phyloP scores from a whole-genome alignment of 2,329 filamentous ascomycete species.

The Ophiostoma populinum region DNA sequence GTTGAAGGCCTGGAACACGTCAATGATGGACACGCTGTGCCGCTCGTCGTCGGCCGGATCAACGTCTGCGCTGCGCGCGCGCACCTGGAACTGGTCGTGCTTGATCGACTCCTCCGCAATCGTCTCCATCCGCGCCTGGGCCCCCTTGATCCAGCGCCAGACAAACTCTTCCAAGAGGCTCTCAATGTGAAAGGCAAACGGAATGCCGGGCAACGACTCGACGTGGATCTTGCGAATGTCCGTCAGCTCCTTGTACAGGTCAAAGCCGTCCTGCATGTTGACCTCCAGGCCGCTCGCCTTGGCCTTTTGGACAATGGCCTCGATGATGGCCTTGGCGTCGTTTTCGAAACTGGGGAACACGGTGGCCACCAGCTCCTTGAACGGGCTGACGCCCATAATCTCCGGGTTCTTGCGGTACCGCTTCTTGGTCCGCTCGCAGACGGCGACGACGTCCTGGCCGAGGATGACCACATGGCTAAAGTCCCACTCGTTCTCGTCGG shows the following conservation, averaged over 20 bases:
- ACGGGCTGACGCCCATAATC: constrained; percentile 56
- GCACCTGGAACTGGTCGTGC: constrained; percentile 70
- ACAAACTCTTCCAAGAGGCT: constrained; percentile 77
- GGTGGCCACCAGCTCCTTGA: constrained; percentile 60
- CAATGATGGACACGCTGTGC: constrained; percentile 84
- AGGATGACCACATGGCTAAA: constrained; percentile 82
- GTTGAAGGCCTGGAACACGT: constrained; percentile 87
- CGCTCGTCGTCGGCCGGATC: constrained; percentile 61
- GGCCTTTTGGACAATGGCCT: constrained; percentile 59
- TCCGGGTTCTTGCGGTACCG: constrained; percentile 76
- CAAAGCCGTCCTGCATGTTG: constrained; percentile 80
- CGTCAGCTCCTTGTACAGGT: constrained; percentile 76
- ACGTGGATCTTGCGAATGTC: constrained; percentile 69
- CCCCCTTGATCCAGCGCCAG: constrained; percentile 81
- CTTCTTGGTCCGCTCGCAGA: constrained; percentile 81
- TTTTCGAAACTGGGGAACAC: constrained; percentile 81
- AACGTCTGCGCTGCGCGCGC: constrained; percentile 28
- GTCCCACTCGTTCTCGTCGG: constrained; percentile 69
- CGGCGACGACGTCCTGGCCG: constrained; percentile 67
- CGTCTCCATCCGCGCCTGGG: constrained; percentile 60
- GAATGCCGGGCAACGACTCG: constrained; percentile 51
- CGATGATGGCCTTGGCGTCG: constrained; percentile 72
- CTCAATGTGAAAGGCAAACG: constrained; percentile 81
- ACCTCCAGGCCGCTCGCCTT: constrained; percentile 57
- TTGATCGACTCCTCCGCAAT: constrained; percentile 86